These are phyloP conservation scores for Suillus placidus DNA, from an alignment of 768 basidiomycete genomes.

Conservation along the genomic window DNA sequence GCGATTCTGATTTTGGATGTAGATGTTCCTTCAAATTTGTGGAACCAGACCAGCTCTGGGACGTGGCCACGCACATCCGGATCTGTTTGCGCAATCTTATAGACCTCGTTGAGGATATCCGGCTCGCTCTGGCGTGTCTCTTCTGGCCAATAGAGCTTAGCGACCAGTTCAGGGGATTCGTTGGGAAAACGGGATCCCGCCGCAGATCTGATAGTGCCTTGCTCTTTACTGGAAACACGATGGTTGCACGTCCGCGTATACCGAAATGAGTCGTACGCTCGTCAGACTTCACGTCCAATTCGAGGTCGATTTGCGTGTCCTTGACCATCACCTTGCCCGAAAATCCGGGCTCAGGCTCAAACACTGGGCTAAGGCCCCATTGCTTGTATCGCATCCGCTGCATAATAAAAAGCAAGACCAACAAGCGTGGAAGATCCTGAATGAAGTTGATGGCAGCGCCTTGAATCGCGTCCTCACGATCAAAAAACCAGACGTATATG, in stretches of 20 bases:
- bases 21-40: neutral
- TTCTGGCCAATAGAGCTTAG: neutral
- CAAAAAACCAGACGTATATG: constrained; percentile 9
- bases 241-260: constrained; percentile 14
- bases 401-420: constrained; percentile 14
- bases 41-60: neutral
- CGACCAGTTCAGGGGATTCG: neutral
- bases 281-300: neutral
- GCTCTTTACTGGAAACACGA: constrained; percentile 5
- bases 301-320: neutral
- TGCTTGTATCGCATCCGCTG: constrained; percentile 13
- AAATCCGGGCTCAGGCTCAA: constrained; percentile 2
- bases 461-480: constrained; percentile 8
- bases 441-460: constrained; percentile 16
- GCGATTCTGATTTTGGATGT: neutral
- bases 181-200: neutral
- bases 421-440: constrained; percentile 17
- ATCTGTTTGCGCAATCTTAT: neutral
- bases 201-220: neutral
- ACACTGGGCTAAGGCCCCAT: constrained; percentile 15
- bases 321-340: neutral
- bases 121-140: neutral
- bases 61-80: neutral
- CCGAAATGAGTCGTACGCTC: constrained; percentile 11
- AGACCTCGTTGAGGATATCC: neutral